Evolutionary conservation across 306 rosid species (phyloP).

Genomic region (Adenanthera pavonina): DNA sequence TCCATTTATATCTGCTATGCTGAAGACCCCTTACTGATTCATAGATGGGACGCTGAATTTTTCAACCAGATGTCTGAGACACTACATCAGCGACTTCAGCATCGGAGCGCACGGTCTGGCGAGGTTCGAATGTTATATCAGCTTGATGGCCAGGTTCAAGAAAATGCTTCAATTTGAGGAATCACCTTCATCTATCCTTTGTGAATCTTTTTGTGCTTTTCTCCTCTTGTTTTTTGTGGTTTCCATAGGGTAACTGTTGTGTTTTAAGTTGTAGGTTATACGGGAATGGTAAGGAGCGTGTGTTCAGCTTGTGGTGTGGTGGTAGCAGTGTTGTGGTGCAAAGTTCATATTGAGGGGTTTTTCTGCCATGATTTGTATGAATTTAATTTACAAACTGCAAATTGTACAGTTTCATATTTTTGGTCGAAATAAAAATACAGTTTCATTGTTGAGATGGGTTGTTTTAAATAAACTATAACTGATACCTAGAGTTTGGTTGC

Average conservation of each 20-base stretch:
- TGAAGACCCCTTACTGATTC: constrained; percentile 82
- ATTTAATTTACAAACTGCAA: neutral
- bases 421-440: neutral
- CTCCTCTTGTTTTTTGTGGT: neutral
- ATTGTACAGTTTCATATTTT: constrained; percentile 2
- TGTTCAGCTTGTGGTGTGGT: neutral
- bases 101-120: constrained; percentile 71
- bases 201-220: neutral
- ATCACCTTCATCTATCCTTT: constrained; percentile 10
- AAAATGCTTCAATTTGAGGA: constrained; percentile 34
- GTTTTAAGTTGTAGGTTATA: constrained; percentile 4
- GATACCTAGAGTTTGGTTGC: neutral
- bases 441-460: constrained; percentile 3
- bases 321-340: neutral
- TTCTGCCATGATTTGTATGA: neutral
- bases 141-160: constrained; percentile 48
- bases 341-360: neutral
- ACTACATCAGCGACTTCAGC: constrained; percentile 81
- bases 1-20: constrained; percentile 90
- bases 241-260: neutral
- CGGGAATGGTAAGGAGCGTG: neutral
- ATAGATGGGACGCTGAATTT: constrained; percentile 83
- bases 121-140: constrained; percentile 62
- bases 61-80: constrained; percentile 89
- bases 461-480: neutral